These are phyloP conservation scores for Kalanchoe fedtschenkoi DNA, from an alignment of 164 flowering plant species.

Conservation along the genomic window DNA sequence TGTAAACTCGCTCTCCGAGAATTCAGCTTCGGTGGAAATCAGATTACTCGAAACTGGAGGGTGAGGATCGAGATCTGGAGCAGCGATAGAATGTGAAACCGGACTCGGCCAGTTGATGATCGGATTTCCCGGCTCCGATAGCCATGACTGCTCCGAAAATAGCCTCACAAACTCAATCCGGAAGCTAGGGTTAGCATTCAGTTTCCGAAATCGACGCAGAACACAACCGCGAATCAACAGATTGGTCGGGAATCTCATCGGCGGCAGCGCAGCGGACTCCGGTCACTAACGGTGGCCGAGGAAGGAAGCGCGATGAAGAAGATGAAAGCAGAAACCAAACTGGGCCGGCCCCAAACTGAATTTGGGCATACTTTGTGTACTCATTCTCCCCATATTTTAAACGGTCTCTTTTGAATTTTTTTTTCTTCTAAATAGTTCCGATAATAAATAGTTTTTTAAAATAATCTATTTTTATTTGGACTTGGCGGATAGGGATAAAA, in stretches of 20 bases:
- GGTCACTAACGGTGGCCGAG: neutral
- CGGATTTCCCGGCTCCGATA: constrained; percentile 13
- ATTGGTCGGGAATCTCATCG: neutral
- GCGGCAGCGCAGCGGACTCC: neutral
- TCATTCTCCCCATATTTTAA: too few species aligned
- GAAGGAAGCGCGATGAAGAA: neutral
- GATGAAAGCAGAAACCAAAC: neutral
- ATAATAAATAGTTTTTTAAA: too few species aligned
- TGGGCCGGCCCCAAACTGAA: neutral
- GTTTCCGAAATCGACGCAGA: neutral
- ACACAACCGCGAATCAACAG: neutral
- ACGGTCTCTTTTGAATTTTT: too few species aligned
- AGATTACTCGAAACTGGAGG: neutral
- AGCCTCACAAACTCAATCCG: neutral
- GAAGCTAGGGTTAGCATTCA: neutral
- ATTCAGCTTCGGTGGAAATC: constrained; percentile 9
- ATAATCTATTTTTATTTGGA: too few species aligned
- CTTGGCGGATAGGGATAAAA: too few species aligned
- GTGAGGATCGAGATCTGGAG: neutral
- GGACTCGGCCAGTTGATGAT: constrained; percentile 15
- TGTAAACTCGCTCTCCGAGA: constrained; percentile 18
- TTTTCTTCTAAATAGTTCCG: too few species aligned
- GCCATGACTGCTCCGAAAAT: constrained; percentile 14
- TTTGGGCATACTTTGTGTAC: too few species aligned
- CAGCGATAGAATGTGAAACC: neutral